Conservation (phyloP, 1,139 yeast genomes). For the Wickerhamomyces sp. region DNA sequence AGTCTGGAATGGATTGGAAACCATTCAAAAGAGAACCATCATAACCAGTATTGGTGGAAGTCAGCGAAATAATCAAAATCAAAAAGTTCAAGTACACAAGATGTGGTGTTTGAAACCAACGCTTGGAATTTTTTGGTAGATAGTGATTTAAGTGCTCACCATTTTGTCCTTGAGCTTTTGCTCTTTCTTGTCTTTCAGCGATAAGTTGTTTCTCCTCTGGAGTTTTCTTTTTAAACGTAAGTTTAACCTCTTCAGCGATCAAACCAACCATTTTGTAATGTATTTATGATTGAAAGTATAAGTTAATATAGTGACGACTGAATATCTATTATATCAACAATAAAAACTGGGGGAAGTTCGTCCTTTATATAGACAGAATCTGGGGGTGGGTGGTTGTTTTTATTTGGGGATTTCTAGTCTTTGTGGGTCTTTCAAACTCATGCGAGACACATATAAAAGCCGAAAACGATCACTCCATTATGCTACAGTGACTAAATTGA, state of each 20-base stretch:
- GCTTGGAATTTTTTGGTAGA: constrained; percentile 26
- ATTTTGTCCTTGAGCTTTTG: constrained; percentile 2
- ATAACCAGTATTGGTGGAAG: constrained; percentile 46
- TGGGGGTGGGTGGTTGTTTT: no score
- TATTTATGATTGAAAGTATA: no score
- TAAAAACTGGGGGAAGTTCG: no score
- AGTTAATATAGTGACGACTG: no score
- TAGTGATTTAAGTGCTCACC: constrained; percentile 12
- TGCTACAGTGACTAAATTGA: no score
- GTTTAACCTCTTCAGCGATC: constrained; percentile 21
- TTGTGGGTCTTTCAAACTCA: no score
- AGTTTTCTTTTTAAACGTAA: constrained; percentile 8
- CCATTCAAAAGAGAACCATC: constrained; percentile 51
- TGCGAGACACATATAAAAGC: no score
- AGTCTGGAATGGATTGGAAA: constrained; percentile 37
- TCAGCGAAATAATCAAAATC: constrained; percentile 36
- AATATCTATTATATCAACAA: no score
- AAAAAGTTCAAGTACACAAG: constrained; percentile 33
- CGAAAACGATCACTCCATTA: no score
- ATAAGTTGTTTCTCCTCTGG: constrained; percentile 2
- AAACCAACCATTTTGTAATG: constrained; percentile 16
- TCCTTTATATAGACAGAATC: no score
- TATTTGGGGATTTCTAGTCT: no score
- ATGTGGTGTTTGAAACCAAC: constrained; percentile 33
- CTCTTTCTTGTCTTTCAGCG: constrained; percentile 1